Percentiles rank a stretch among this genome's conserved stretches.
phyloP scores from a whole-genome alignment of 495 filamentous ascomycete species.

The Penicillium mononematosum region DNA sequence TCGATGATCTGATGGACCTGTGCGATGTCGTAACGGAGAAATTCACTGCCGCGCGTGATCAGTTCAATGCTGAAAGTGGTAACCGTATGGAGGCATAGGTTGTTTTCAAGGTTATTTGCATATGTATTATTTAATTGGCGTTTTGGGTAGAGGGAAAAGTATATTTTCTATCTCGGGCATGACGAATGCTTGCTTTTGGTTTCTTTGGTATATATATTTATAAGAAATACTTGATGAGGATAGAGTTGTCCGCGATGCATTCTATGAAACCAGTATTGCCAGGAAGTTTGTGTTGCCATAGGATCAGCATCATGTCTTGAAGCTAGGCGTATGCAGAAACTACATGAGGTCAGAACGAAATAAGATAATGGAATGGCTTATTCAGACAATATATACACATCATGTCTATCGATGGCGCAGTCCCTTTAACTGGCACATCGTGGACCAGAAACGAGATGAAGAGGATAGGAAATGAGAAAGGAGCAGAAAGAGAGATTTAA shows the following conservation, averaged over 20 bases:
- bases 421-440: constrained; percentile 22
- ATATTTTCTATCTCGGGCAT: constrained; percentile 6
- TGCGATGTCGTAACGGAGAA: constrained; percentile 90
- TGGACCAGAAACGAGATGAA: constrained; percentile 29
- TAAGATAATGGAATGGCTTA: constrained; percentile 31
- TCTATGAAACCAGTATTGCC: neutral
- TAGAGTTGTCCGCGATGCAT: neutral
- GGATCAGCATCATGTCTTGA: neutral
- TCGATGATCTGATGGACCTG: constrained; percentile 81
- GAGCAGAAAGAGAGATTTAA: constrained; percentile 27
- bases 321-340: neutral
- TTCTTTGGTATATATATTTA: constrained; percentile 1
- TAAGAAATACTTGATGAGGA: neutral
- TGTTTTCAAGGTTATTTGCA: constrained; percentile 10
- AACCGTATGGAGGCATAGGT: constrained; percentile 39
- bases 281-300: neutral
- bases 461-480: constrained; percentile 21
- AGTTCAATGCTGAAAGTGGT: constrained; percentile 52
- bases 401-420: constrained; percentile 34
- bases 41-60: constrained; percentile 65
- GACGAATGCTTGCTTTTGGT: neutral
- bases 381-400: constrained; percentile 47
- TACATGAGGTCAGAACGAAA: neutral
- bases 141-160: constrained; percentile 22
- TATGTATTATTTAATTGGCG: constrained; percentile 21